Conservation (phyloP, 1,284 basidiomycete species). For the Melanopsichium pennsylvanicum region DNA sequence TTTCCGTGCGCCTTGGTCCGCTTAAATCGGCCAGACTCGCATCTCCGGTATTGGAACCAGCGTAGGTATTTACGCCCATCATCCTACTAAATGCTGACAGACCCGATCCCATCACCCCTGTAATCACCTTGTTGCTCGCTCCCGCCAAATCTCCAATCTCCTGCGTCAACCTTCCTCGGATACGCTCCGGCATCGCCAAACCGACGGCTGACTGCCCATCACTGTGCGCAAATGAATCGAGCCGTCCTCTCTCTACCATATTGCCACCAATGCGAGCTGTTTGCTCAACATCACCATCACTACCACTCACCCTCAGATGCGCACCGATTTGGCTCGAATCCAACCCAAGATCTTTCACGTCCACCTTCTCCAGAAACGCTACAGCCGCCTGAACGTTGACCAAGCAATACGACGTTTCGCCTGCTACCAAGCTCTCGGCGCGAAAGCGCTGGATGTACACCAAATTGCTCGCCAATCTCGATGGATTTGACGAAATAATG, state of each 20-base stretch:
- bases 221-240: too few species aligned
- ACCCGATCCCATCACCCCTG: conserved; percentile 82
- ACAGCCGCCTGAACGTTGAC: conserved; percentile 92
- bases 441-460: conserved; percentile 86
- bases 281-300: neutral
- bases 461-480: conserved; percentile 78
- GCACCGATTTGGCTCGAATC: conserved; percentile 66
- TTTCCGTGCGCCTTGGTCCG: conserved; percentile 7
- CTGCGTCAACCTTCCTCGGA: conserved; percentile 80
- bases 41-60: neutral
- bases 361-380: conserved; percentile 90
- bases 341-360: conserved; percentile 81
- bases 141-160: conserved; percentile 81
- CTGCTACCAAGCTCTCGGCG: conserved; percentile 74
- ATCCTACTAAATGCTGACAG: conserved; percentile 67
- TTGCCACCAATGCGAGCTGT: too few species aligned
- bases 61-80: conserved; percentile 22
- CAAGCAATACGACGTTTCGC: conserved; percentile 88
- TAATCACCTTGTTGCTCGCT: too few species aligned
- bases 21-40: too few species aligned
- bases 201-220: too few species aligned
- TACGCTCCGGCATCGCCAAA: too few species aligned
- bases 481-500: conserved; percentile 88
- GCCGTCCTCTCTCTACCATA: too few species aligned
- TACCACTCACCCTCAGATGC: neutral